phyloP scores from a whole-genome alignment of 108 stramenopile species.

The Fragilaria crotonensis region DNA sequence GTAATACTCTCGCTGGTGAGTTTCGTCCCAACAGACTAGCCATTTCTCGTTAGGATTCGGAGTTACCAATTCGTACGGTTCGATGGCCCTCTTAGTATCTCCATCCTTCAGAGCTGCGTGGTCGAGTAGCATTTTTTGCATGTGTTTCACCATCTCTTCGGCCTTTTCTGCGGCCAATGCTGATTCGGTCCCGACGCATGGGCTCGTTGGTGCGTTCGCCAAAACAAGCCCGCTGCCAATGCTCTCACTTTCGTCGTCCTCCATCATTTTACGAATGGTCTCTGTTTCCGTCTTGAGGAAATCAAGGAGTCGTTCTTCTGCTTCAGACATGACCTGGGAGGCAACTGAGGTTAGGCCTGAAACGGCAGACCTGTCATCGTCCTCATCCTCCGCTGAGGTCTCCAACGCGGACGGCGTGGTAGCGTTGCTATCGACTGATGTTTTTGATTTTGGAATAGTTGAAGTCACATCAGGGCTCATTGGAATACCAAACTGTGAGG shows the following conservation, averaged over 20 bases:
- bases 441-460: neutral
- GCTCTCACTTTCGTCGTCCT: slow-evolving; percentile 21
- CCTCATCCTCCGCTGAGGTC: slow-evolving; percentile 13
- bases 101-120: neutral
- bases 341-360: slow-evolving; percentile 35
- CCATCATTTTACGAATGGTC: slow-evolving; percentile 33
- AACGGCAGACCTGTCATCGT: slow-evolving; percentile 28
- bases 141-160: slow-evolving; percentile 37
- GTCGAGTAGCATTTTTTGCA: slow-evolving; percentile 39
- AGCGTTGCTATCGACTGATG: neutral
- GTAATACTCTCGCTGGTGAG: slow-evolving; percentile 37
- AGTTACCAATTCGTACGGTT: slow-evolving; percentile 22
- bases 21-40: slow-evolving; percentile 39
- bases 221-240: neutral
- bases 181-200: neutral
- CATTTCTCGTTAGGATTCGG: slow-evolving; percentile 40
- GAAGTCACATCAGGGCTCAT: neutral
- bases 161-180: slow-evolving; percentile 25
- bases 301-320: slow-evolving; percentile 19
- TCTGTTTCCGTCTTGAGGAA: slow-evolving; percentile 42
- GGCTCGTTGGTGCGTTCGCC: neutral
- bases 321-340: slow-evolving; percentile 18
- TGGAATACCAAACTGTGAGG: neutral
- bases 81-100: neutral
- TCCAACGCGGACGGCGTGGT: neutral